Conservation (phyloP, 106 monocot species). For the Ottelia alismoides region DNA sequence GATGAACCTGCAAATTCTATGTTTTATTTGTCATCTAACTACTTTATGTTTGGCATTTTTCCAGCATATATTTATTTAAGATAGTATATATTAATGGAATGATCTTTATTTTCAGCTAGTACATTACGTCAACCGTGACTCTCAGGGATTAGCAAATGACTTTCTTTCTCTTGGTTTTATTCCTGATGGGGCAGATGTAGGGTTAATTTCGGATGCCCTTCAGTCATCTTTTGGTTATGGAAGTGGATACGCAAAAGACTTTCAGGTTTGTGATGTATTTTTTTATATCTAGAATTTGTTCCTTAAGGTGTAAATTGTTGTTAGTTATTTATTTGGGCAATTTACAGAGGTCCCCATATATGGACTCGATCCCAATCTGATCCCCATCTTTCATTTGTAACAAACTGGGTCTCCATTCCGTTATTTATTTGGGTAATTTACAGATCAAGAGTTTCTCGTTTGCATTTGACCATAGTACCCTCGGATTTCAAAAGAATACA, state of each 20-base stretch:
- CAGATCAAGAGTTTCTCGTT: no score
- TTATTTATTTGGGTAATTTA: no score
- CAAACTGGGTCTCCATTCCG: no score
- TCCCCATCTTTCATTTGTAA: no score
- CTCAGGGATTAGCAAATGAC: slow-evolving; percentile 83
- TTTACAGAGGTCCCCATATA: no score
- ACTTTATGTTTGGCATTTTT: background rate
- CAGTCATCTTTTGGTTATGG: slow-evolving; percentile 54
- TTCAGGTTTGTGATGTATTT: slow-evolving; percentile 44
- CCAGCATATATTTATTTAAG: slow-evolving; percentile 7
- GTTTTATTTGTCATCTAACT: background rate
- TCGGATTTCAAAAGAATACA: no score
- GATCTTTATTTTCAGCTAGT: slow-evolving; percentile 57
- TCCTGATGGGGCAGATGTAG: slow-evolving; percentile 74
- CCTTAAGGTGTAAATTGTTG: no score
- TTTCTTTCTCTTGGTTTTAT: slow-evolving; percentile 93
- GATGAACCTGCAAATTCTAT: background rate
- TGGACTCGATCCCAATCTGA: no score
- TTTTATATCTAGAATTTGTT: background rate
- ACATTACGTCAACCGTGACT: slow-evolving; percentile 89
- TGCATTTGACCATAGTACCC: no score
- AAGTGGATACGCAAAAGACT: slow-evolving; percentile 59
- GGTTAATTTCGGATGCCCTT: slow-evolving; percentile 65
- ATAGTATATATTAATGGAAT: background rate
- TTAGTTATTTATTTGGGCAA: no score